These are phyloP conservation scores for Candida saitoana DNA, from an alignment of 805 yeast genomes.

Conservation along the genomic window DNA sequence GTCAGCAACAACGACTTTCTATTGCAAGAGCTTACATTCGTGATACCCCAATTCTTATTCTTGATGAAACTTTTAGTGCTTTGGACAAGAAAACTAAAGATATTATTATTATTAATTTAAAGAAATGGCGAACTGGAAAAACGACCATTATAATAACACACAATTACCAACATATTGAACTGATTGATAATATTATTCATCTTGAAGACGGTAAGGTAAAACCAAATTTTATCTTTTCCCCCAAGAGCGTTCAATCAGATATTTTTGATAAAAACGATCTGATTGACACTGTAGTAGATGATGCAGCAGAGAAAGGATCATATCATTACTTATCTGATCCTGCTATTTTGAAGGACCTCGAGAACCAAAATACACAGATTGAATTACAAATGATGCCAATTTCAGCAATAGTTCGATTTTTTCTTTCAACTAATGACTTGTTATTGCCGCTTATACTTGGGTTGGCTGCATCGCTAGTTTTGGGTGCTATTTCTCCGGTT, in stretches of 20 bases:
- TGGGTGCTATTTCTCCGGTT: slow-evolving; percentile 67
- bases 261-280: not conserved
- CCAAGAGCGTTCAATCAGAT: not conserved
- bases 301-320: slow-evolving; percentile 6
- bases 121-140: slow-evolving; percentile 56
- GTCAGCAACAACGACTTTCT: slow-evolving; percentile 82
- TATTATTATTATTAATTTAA: slow-evolving; percentile 46
- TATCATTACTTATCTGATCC: slow-evolving; percentile 3
- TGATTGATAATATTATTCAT: slow-evolving; percentile 54
- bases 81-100: slow-evolving; percentile 54
- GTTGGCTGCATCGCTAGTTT: slow-evolving; percentile 44
- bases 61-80: slow-evolving; percentile 88
- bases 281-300: slow-evolving; percentile 5
- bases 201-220: slow-evolving; percentile 56
- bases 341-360: slow-evolving; percentile 2
- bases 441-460: slow-evolving; percentile 44
- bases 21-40: slow-evolving; percentile 77
- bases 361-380: not conserved
- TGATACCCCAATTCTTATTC: slow-evolving; percentile 68
- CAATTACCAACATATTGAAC: slow-evolving; percentile 54
- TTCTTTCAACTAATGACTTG: slow-evolving; percentile 15
- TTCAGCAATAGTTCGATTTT: slow-evolving; percentile 22
- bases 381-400: slow-evolving; percentile 16
- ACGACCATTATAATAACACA: slow-evolving; percentile 85
- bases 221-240: not conserved